A percentile compares a stretch with the other conserved stretches of the same genome.
phyloP scores from a whole-genome alignment of 2,329 filamentous ascomycete species.

The Fusarium sp. region DNA sequence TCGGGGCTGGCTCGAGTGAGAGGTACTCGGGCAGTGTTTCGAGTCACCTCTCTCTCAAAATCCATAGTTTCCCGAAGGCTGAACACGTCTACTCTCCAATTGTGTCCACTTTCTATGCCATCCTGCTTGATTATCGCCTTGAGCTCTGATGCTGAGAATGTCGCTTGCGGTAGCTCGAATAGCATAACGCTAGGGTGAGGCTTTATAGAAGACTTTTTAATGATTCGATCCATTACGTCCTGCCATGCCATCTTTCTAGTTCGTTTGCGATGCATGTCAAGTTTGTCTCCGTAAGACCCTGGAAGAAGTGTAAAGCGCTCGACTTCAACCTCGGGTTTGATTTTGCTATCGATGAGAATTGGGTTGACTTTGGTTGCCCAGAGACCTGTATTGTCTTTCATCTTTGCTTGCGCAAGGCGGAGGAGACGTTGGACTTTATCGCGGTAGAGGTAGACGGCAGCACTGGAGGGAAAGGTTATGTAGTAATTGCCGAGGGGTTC shows the following conservation, averaged over 20 bases:
- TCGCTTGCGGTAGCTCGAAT: constrained; percentile 48
- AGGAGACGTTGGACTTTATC: constrained; percentile 52
- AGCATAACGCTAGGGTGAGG: constrained; percentile 49
- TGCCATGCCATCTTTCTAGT: constrained; percentile 46
- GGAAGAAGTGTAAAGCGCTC: constrained; percentile 49
- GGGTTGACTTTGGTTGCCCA: constrained; percentile 49
- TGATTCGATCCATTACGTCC: constrained; percentile 38
- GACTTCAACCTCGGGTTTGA: constrained; percentile 42
- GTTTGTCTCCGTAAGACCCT: constrained; percentile 32
- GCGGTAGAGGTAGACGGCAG: constrained; percentile 72
- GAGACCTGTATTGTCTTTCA: constrained; percentile 42
- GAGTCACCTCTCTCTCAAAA: constrained; percentile 1
- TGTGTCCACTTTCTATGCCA: constrained; percentile 10
- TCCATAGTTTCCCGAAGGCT: constrained; percentile 18
- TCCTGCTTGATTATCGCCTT: constrained; percentile 30
- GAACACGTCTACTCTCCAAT: constrained; percentile 34
- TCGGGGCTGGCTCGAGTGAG: constrained; percentile 17
- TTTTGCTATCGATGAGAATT: constrained; percentile 39
- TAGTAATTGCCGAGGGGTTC: constrained; percentile 75
- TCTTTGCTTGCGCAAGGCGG: constrained; percentile 48
- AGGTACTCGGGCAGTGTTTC: constrained; percentile 15
- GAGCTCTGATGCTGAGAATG: constrained; percentile 45
- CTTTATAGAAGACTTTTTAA: constrained; percentile 39
- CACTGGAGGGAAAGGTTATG: constrained; percentile 72
- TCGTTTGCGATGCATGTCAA: constrained; percentile 37